Base-by-base conservation (phyloP, 1,284 basidiomycete species). In the Leccinum ponderosum region DNA sequence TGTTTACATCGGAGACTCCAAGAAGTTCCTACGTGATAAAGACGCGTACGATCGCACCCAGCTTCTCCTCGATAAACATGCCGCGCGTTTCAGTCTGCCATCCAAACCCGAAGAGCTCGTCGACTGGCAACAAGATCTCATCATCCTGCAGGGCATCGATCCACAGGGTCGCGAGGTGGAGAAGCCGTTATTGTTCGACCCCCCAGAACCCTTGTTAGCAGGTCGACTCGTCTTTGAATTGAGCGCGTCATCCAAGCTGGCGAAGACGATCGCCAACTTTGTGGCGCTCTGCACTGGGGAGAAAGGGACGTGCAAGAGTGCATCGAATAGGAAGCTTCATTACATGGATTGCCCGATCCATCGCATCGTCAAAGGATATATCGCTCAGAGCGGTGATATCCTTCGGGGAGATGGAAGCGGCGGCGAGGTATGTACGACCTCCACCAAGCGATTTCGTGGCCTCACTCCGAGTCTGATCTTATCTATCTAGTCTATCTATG, bases 381-480 rank as follows among this genome's bases (percentile, higher is more conserved):
- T 82, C 6, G 80, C 78, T 3, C 82, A 84, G 65, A 80, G 80
- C 9, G 81, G 82, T 2, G 81, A 84, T 64, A 68, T 82, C 47
- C 82, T 81, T n/a, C 68, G 82, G 56, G 76, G 77, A 11, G 81
- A 84, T 64, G 82, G 82, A 29, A 80, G 77, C 54, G 81, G 81
- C 4, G 82, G 82, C 6, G 81, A 83, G 77, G 80, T 80, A 31
- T 11, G 31, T 31, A 58, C 48, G 75, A 25, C 15, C 37, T 14
- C 39, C 15, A 56, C 17, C 27, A 29, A 48, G 48, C 37, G 20
- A 14, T 52, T 35, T 35, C 7, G 11, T 27, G 42, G 12, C 48
- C 51, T 53, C n/a, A 60, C 55, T 55, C 6, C 4, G 0, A 33
- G 11, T 60, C 55, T 11, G n/a, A 62, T 60, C 56, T 56, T 20